phyloP scores from a whole-genome alignment of 441 rosid genomes.

The California macrophylla region DNA sequence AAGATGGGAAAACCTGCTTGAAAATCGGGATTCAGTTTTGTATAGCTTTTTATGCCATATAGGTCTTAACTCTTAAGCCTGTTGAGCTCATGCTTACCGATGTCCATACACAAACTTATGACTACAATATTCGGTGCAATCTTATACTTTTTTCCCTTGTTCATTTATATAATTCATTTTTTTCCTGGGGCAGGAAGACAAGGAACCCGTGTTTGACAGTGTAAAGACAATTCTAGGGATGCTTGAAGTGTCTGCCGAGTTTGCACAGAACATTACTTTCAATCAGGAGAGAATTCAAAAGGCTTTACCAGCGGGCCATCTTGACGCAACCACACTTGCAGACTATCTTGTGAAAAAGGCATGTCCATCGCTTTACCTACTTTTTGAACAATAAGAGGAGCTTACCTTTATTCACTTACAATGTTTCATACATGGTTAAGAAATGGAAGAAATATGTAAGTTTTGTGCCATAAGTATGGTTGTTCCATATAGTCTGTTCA shows the following conservation, averaged over 20 bases:
- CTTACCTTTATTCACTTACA: neutral
- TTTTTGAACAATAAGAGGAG: neutral
- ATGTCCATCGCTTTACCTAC: constrained; percentile 12
- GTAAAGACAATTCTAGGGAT: constrained; percentile 67
- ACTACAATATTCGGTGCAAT: neutral
- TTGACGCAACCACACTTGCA: constrained; percentile 90
- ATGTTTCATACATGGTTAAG: neutral
- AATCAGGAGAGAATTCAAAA: constrained; percentile 50
- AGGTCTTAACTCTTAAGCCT: neutral
- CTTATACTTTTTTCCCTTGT: neutral
- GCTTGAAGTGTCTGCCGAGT: constrained; percentile 92
- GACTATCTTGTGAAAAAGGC: constrained; percentile 92
- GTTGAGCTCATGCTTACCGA: neutral
- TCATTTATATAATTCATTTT: constrained; percentile 1
- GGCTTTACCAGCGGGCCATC: constrained; percentile 80
- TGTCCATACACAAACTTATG: neutral
- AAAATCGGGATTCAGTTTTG: neutral
- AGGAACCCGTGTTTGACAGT: constrained; percentile 84
- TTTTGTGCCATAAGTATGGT: neutral
- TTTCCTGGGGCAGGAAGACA: constrained; percentile 58
- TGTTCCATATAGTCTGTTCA: neutral
- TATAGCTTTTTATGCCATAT: neutral
- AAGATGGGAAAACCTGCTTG: neutral
- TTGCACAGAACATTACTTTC: constrained; percentile 72
- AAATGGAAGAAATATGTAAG: neutral